These are phyloP conservation scores for Russula earlei DNA, from an alignment of 768 basidiomycete species.

Conservation along the genomic window DNA sequence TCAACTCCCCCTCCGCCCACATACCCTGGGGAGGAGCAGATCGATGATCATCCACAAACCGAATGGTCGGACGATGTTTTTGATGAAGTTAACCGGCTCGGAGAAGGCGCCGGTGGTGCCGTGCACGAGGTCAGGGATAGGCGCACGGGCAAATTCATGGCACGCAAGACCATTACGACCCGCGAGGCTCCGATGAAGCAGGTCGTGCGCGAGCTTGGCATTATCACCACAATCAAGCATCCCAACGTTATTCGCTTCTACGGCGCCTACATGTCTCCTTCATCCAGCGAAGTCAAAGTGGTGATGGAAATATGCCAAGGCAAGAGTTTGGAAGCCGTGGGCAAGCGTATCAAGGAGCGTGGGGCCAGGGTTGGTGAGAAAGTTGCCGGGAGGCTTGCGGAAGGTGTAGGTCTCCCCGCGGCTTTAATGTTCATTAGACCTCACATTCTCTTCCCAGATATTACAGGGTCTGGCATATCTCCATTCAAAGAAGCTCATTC, in stretches of 20 bases:
- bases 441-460: conserved; percentile 37
- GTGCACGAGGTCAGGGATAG: conserved; percentile 89
- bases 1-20: conserved; percentile 27
- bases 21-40: conserved; percentile 24
- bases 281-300: conserved; percentile 87
- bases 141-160: conserved; percentile 73
- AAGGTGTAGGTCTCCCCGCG: conserved; percentile 53
- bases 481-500: conserved; percentile 85
- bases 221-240: conserved; percentile 77
- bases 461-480: conserved; percentile 91
- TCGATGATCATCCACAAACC: conserved; percentile 29
- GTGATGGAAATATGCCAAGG: conserved; percentile 89
- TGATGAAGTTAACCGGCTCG: conserved; percentile 69
- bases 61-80: conserved; percentile 63
- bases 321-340: conserved; percentile 82
- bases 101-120: conserved; percentile 94
- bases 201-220: conserved; percentile 83
- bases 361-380: conserved; percentile 76
- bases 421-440: conserved; percentile 11
- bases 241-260: conserved; percentile 86
- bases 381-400: conserved; percentile 85
- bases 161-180: conserved; percentile 90
- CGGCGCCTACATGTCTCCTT: conserved; percentile 84
- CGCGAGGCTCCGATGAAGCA: conserved; percentile 87
- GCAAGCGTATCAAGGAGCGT: conserved; percentile 71